Base-by-base conservation (phyloP, 345 rosid species). In the Euphorbia peplus region DNA sequence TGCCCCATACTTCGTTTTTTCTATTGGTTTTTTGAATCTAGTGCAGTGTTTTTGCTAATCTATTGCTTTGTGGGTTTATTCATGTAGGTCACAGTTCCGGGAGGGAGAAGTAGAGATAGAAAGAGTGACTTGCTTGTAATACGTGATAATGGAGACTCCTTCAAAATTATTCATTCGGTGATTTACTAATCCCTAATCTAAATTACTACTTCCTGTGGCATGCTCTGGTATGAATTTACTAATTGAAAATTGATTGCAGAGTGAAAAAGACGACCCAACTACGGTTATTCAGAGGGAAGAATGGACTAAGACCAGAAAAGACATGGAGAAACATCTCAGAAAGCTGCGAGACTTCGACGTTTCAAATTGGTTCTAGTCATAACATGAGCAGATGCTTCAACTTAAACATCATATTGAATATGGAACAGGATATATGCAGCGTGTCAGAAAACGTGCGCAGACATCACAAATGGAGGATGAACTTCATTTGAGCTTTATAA, bases 271-370 rank as follows among this genome's bases (percentile, higher is more conserved):
- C 21, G 90, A 90, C 70, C 88, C 98, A 1, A 82, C 90, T 47
- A 82, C 92, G 1, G 91, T 90, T 19, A 86, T 93, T 73, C 88
- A 87, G 76, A 86, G 80, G 79, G 89, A 89, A 84, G 98, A 93
- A 76, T 93, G 98, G 97, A 82, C 59, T 46, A 84, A 83, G 80
- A 74, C 81, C 14, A 82, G 92, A 63, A 73, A 77, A 82, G 96
- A 93, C 60, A 89, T 93, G 96, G 97, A 93, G 83, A 91, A 74
- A 80, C 95, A 91, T 83, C 96, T 91, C 35, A 83, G 92, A 21
- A 93, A 93, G 82, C 83, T 91, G 54, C 75, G 97, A 21, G 97
- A 93, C 85, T 91, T 87, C 73, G 82, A 72, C 62, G 60, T 84
- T 74, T 93, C 96, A 2, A 93, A 93, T 77, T 93, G 96, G 96